These are phyloP conservation scores for Phytophthora melonis DNA, from an alignment of 352 stramenopile genomes.

Conservation along the genomic window DNA sequence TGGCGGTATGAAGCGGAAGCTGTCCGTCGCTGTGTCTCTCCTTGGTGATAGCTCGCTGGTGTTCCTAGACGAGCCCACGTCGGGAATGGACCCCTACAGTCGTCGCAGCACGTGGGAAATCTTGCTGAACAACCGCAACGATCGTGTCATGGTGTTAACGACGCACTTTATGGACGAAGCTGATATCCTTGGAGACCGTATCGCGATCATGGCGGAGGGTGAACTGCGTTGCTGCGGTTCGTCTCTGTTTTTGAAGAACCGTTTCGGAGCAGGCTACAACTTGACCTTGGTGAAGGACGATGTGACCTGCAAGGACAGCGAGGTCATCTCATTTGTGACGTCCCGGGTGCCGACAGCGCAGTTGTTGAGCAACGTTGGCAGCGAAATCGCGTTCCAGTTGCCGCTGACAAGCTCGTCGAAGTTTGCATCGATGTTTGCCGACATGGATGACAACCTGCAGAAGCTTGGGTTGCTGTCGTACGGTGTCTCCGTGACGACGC, in stretches of 20 bases:
- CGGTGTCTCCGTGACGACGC: constrained; percentile 83
- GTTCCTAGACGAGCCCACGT: constrained; percentile 93
- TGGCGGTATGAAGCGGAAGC: constrained; percentile 92
- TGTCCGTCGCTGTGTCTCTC: constrained; percentile 91
- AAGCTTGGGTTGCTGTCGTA: constrained; percentile 61
- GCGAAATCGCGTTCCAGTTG: constrained; percentile 77
- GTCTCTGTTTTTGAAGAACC: constrained; percentile 85
- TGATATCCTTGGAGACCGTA: constrained; percentile 85
- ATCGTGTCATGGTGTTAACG: constrained; percentile 87
- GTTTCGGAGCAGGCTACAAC: constrained; percentile 77
- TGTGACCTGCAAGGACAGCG: constrained; percentile 36
- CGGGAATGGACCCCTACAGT: constrained; percentile 96
- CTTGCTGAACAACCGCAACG: constrained; percentile 62
- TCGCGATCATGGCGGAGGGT: constrained; percentile 90
- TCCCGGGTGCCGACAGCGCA: constrained; percentile 46
- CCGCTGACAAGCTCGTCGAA: constrained; percentile 51
- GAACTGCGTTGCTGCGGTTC: constrained; percentile 76
- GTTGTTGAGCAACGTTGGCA: constrained; percentile 74
- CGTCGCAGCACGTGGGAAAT: constrained; percentile 94
- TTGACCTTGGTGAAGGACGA: constrained; percentile 71
- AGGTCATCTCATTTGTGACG: constrained; percentile 49
- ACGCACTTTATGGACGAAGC: constrained; percentile 97
- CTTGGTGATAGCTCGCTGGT: constrained; percentile 88
- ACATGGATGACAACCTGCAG: constrained; percentile 57
- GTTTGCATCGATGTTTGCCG: constrained; percentile 73